Base-by-base conservation (phyloP, 208 protist genomes). In the Trypanosomatidae sp. region DNA sequence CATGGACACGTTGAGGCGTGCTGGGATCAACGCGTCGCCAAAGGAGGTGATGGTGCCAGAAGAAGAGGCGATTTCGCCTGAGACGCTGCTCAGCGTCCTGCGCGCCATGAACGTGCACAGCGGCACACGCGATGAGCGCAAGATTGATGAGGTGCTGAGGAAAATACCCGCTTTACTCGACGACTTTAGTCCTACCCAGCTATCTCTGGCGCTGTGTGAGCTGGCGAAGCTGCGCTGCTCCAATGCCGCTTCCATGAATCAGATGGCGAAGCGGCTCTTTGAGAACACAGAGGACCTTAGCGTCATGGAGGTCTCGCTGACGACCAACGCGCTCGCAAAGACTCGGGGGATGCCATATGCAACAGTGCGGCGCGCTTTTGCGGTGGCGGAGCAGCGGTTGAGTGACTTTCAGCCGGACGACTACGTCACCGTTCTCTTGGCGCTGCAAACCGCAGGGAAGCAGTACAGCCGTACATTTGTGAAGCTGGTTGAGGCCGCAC, bases 371-470 rank as follows among this genome's bases (percentile, higher is more conserved):
- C 82, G 71, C 8, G 70, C 86, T 15, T 83, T 91, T 36, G 22
- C 67, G 43, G 65, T 91, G 8, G 77, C 85, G 15, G 89, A 93
- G 69, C 60, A 81, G 39, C 81, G 80, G 36, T 55, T 89, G 4
- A 13, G 59, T 2, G 84, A 94, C 30, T 93, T 97, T 65, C 83
- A 94, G 52, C 85, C 81, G 19, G 89, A 97, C 67, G 92, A 97
- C 71, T 95, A 91, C 80, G 67, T 85, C 36, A 89, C 87, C 66
- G 77, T 85, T 36, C 78, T 97, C 22, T 17, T 50, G 1, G 81
- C 52, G 30, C 33, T 87, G 25, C 77, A 81, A 30, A 67, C 25
- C 0, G 68, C 66, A 12, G 90, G 91, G n/a, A 70, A 74, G 55
- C 82, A 86, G 76, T 96, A 86, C 80, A 66, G 76, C 13, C 81